Percentiles rank a stretch among this genome's conserved stretches.
These are phyloP conservation scores for Pseudopediastrum boryanum DNA, from an alignment of 139 green algal genomes.

Conservation along the genomic window DNA sequence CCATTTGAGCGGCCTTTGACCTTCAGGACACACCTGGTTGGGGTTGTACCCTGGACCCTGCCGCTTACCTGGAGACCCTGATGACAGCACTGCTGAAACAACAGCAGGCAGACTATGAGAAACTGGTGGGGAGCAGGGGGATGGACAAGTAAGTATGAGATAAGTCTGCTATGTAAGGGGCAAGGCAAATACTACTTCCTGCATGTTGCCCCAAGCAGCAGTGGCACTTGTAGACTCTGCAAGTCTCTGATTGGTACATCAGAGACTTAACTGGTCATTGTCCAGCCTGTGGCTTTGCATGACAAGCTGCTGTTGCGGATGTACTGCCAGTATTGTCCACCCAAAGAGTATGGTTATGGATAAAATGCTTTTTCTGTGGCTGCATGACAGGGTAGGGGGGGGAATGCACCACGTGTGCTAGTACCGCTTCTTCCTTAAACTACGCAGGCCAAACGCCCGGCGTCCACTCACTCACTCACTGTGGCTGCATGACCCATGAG, in stretches of 20 bases:
- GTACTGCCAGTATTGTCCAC: no score
- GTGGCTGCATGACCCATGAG: no score
- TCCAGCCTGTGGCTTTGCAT: not conserved
- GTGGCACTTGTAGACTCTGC: not conserved
- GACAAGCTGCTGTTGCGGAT: no score
- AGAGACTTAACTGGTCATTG: not conserved
- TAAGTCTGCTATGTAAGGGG: not conserved
- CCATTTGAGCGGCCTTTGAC: no score
- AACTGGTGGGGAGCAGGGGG: not conserved
- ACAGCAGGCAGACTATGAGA: conserved; percentile 9
- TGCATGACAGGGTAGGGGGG: no score
- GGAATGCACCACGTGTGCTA: no score
- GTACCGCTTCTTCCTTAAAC: no score
- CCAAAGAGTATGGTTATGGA: no score
- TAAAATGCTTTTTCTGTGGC: no score
- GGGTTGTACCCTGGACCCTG: not conserved
- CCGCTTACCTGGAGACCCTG: not conserved
- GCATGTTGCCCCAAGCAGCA: not conserved
- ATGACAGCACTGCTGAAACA: not conserved
- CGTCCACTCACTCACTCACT: no score
- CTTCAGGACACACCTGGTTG: not conserved
- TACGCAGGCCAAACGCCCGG: no score
- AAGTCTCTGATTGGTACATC: not conserved
- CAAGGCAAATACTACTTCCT: not conserved
- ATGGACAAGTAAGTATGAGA: no score